Conservation (phyloP, 176 grass and related monocot species). For the Puccinellia tenuiflora region DNA sequence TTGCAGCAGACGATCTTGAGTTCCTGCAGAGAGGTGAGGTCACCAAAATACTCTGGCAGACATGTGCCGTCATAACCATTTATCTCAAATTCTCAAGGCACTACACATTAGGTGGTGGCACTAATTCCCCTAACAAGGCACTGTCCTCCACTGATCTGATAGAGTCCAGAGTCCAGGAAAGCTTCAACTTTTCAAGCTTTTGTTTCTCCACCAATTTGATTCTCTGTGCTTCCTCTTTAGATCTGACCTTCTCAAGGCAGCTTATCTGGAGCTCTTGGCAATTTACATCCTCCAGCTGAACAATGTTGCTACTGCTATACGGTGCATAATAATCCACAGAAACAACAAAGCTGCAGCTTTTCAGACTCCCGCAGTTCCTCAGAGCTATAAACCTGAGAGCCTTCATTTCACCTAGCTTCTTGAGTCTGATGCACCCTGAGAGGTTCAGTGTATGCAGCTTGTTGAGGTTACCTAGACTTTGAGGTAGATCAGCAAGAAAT, state of each 20-base stretch:
- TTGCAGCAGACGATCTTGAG: neutral
- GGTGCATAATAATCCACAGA: fast-evolving
- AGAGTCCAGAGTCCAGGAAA: neutral
- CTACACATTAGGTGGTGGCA: neutral
- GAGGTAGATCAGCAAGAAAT: neutral
- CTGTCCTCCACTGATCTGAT: neutral
- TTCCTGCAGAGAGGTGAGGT: neutral
- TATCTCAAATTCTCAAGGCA: neutral
- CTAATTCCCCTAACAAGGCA: neutral
- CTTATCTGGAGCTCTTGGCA: neutral
- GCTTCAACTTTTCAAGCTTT: neutral
- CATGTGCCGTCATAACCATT: neutral
- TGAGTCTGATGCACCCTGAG: neutral
- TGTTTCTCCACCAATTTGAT: neutral
- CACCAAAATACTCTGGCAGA: neutral
- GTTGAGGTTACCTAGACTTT: neutral
- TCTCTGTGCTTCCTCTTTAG: neutral
- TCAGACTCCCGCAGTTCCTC: neutral
- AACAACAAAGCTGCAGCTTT: neutral
- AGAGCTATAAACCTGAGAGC: neutral
- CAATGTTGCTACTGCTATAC: neutral
- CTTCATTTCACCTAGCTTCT: neutral
- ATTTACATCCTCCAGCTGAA: neutral
- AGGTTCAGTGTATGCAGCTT: neutral
- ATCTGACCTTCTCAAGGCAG: neutral